These are phyloP conservation scores for Leccinum aurantiacum DNA, from an alignment of 768 basidiomycete genomes.

Conservation along the genomic window DNA sequence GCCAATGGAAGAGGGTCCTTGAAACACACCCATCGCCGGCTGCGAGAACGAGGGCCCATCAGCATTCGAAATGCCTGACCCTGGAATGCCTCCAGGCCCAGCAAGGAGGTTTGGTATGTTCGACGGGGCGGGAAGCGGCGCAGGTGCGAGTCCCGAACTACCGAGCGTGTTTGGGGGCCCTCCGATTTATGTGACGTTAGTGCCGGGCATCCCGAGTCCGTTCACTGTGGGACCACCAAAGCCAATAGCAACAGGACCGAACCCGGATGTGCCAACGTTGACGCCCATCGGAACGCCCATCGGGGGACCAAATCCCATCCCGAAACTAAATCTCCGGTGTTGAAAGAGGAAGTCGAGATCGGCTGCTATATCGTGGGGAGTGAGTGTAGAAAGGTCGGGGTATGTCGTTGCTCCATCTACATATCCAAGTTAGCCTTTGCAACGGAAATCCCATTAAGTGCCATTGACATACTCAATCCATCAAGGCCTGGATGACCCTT, in stretches of 20 bases:
- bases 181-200: slow-evolving; percentile 9
- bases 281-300: slow-evolving; percentile 22
- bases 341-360: slow-evolving; percentile 59
- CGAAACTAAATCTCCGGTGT: slow-evolving; percentile 32
- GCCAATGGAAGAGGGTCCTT: slow-evolving; percentile 23
- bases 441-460: slow-evolving; percentile 7
- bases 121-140: slow-evolving; percentile 7
- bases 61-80: slow-evolving; percentile 11
- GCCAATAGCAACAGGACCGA: slow-evolving; percentile 16
- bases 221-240: slow-evolving; percentile 22
- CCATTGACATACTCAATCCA: slow-evolving; percentile 17
- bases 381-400: slow-evolving; percentile 39
- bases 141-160: slow-evolving; percentile 9
- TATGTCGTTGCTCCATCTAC: slow-evolving; percentile 43
- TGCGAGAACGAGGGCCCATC: slow-evolving; percentile 26
- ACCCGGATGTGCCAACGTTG: slow-evolving; percentile 19
- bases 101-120: slow-evolving; percentile 3
- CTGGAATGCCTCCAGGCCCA: slow-evolving; percentile 9
- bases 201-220: slow-evolving; percentile 19
- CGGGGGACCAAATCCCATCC: slow-evolving; percentile 26
- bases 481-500: slow-evolving; percentile 22
- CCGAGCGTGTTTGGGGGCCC: slow-evolving; percentile 9
- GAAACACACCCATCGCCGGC: slow-evolving; percentile 31
- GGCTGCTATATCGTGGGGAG: slow-evolving; percentile 45
- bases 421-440: slow-evolving; percentile 22